Evolutionary conservation across 2,329 filamentous ascomycete genomes (phyloP), one percentile per base, ranked within the genome.

Genomic region (Chaetomium olivaceum): DNA sequence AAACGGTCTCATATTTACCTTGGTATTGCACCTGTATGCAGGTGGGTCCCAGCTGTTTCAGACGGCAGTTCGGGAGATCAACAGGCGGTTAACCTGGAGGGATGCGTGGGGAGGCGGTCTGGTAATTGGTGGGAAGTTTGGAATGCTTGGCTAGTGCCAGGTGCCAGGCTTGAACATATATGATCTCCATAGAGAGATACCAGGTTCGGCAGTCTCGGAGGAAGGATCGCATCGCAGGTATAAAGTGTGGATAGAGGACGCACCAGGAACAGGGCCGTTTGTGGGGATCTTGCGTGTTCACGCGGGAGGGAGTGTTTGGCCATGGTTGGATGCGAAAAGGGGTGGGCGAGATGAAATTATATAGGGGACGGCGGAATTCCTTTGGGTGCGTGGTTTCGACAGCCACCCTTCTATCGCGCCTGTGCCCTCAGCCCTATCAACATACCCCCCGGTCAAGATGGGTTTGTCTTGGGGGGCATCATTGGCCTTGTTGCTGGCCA

Each of bases 41-140:
- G n/a, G 64, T 67, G 64, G 64, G 52, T 46, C 46, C 33, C 21
- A 21, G 19, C 25, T 25, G 67, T 68, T 66, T 66, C 64, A 64
- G 64, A 63, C 65, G 65, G 67, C 52, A 56, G 25, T 51, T 62
- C 67, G 67, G 67, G 67, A 67, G 64, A 69, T 69, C 59, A 63
- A 43, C 65, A 56, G 16, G 54, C 54, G 48, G 29, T 58, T 16
- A 21, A 29, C 36, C 36, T 31, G 57, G 54, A 43, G 58, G 21
- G 6, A 21, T 33, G 39, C 58, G 29, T 7, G 31, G 25, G 23
- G 23, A 33, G 14, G 19, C 58, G 56, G 50, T 12, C 4, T 48
- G 31, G 43, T 36, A 23, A 66, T 68, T 64, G 67, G 64, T 64
- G 64, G 58, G 59, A 68, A 23, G 52, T 48, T n/a, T 4, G 29